Evolutionary conservation across 1,284 basidiomycete genomes (phyloP), one percentile per base, ranked within the genome.

Genomic region (Marasmius sp.): DNA sequence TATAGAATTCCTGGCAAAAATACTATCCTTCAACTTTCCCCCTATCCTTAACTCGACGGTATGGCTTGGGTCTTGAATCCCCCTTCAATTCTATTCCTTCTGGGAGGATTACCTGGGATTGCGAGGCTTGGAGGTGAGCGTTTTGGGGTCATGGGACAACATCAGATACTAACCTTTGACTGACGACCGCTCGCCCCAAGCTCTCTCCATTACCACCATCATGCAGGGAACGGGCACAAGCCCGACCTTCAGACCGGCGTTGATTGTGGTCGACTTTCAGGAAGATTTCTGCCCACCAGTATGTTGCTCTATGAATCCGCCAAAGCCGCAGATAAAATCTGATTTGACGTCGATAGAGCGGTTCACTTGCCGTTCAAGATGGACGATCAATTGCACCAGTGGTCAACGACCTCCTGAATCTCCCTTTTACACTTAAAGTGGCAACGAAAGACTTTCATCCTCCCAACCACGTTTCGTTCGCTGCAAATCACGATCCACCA

Each of bases 241-340:
- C 8, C 2, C 45, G 16, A 43, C 11, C 41, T 68, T 66, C 59
- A 59, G 34, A 38, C 64, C 74, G 39, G 85, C 83, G 0, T 75
- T 87, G 47, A 66, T 87, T 54, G 71, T 86, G 49, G 79, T 87
- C 49, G 87, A 89, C 70, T 76, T 86, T 12, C 86, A 89, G 69
- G 79, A 87, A 68, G 86, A 88, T 73, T 89, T 88, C 68, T 77
- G 87, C n/a, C 85, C 85, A n/a, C 84, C 83, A 2, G 75, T 75
- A 68, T 53, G 65, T 39, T 18, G 22, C 22, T 20, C 41, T 36
- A 20, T 20, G 22, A 43, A 36, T 47, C 16, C 45, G 20, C 8
- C 20, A 20, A 12, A 57, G 12, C 33, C 6, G 18, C 22, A 36
- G 16, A 7, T 38, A 20, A 22, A 47, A 47, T 20, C 8, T 18